Evolutionary conservation across 441 rosid species (phyloP), one percentile per base, ranked within the genome.

Genomic region (Theobroma grandiflorum): DNA sequence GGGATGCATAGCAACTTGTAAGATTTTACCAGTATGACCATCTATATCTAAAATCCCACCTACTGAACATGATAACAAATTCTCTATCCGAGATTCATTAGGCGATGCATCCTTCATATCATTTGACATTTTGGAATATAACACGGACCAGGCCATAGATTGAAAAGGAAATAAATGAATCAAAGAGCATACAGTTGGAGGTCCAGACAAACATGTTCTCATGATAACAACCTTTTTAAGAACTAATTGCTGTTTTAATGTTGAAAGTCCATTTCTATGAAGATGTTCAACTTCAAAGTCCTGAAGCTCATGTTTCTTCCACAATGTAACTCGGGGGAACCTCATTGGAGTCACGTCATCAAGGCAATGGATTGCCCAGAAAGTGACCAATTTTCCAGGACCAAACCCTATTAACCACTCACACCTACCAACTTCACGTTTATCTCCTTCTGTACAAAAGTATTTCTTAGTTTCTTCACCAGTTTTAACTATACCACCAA

Each of bases 351-450:
- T 90, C 45, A 85, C 78, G 80, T 93, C 98, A 83, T 96, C 98
- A 81, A 96, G 97, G 85, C 97, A 92, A 81, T 95, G 98, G 82
- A 96, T 84, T 77, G 98, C 94, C 99, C 99, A 96, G 83, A 92
- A 91, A 76, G 91, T 87, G 81, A 90, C 86, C 42, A 79, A 78
- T 9, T 81, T 83, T 80, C 96, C 95, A 76, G 98, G 96, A 82
- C 98, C 96, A 85, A 90, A 88, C 79, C 97, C 98, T 82, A 97
- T 89, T 80, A 97, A 84, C 99, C 99, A 97, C 81, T 92, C 99
- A 83, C 98, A 92, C 64, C 75, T 84, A 61, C 96, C 94, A 81
- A 85, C 81, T 47, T 89, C 93, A 72, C 75, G 85, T 15, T 83
- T 88, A 75, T 81, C 16, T 65, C 62, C 86, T 80, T 86, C 89